Base-by-base conservation (phyloP, 768 basidiomycete genomes). In the Boletus bicolor region DNA sequence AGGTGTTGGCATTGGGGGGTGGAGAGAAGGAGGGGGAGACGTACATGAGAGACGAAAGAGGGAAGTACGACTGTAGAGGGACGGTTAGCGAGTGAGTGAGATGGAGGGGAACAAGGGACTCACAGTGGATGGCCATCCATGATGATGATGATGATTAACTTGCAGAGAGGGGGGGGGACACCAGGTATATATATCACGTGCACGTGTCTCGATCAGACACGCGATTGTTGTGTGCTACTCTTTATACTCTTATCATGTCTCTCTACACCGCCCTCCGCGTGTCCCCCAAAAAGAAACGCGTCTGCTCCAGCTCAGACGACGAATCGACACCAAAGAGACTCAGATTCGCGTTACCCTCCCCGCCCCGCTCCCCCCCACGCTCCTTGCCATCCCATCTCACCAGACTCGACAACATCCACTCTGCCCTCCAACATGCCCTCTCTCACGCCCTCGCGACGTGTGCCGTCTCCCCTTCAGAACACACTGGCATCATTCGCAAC, bases 401-500 rank as follows among this genome's bases (percentile, higher is more conserved):
- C 41, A 84, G 87, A 37, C 79, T 93, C 37, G 75, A 77, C 59
- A 77, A 72, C 51, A 77, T 87, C 45, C 85, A 92, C 62, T 84
- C 81, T 24, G 82, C 84, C 12, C 75, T 93, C 45, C 89, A 92
- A 61, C 87, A 88, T 65, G 91, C 91, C 48, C 79, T 93, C 52
- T 91, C 91, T 3, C 89, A 91, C 73, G 89, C 89, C 9, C 80
- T 93, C 30, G 91, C 91, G 6, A 89, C 90, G 12, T 89, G 84
- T 60, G 89, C 89, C 32, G 81, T 87, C 34, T 84, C 91, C 12
- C 91, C 89, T 7, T 79, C 85, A 12, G 79, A 86, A 7, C 89
- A 91, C 64, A 88, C 85, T 2, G 89, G 89, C 41, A 75, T 86
- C 58, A 79, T 92, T 15, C 82, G 83, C 57, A 90, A 87, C 68